phyloP scores from a whole-genome alignment of 176 grass and related monocot genomes.

The Leersia perrieri region DNA sequence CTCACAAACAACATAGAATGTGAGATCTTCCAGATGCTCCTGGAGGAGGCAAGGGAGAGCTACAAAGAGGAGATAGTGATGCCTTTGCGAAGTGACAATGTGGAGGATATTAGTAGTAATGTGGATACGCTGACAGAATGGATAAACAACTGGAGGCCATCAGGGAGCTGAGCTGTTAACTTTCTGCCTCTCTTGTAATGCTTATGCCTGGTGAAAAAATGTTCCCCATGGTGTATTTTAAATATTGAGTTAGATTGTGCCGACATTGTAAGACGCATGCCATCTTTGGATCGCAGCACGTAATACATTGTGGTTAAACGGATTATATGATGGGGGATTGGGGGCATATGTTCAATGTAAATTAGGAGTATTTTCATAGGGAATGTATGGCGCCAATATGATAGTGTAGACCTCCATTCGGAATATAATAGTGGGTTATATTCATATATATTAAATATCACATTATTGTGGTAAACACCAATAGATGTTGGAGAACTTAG shows the following conservation, averaged over 20 bases:
- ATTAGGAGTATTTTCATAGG: neutral
- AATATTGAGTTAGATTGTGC: neutral
- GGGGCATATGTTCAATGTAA: neutral
- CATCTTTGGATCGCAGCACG: neutral
- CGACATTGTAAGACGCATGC: neutral
- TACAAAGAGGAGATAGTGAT: slow-evolving; percentile 76
- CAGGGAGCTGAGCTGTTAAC: neutral
- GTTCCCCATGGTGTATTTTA: neutral
- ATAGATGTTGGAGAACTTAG: too few species aligned
- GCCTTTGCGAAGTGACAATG: slow-evolving; percentile 66
- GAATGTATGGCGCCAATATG: neutral
- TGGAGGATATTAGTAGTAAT: slow-evolving; percentile 88
- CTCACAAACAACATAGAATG: slow-evolving; percentile 93
- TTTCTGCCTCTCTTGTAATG: neutral
- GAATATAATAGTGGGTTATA: too few species aligned
- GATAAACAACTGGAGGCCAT: slow-evolving; percentile 76
- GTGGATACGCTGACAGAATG: slow-evolving; percentile 69
- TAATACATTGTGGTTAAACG: neutral
- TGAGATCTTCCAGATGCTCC: slow-evolving; percentile 90
- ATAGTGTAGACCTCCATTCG: too few species aligned
- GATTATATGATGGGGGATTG: neutral
- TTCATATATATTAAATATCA: too few species aligned
- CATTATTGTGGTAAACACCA: too few species aligned
- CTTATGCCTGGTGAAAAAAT: neutral
- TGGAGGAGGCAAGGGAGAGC: slow-evolving; percentile 89